These are phyloP conservation scores for Solanum chaucha DNA, from an alignment of 257 asterid species.

Conservation along the genomic window DNA sequence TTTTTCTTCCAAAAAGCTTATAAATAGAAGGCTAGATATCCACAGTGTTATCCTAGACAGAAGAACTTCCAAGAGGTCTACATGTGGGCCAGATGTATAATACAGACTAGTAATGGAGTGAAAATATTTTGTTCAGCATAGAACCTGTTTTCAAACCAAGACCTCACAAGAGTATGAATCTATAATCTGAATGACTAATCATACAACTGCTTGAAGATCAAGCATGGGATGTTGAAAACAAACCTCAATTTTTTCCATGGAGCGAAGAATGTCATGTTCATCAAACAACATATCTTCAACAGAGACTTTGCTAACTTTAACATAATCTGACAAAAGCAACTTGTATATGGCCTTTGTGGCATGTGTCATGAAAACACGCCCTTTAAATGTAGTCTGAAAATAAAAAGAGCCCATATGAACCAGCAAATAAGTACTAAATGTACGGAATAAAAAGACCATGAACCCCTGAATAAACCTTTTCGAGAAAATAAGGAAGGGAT, in stretches of 20 bases:
- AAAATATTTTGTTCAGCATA: background rate
- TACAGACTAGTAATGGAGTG: background rate
- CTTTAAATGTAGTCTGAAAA: conserved; percentile 77
- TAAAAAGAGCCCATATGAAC: conserved; percentile 1
- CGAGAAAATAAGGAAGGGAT: conserved; percentile 93
- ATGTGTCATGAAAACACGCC: conserved; percentile 95
- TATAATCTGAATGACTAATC: background rate
- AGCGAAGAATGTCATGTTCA: conserved; percentile 67
- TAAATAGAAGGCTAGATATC: background rate
- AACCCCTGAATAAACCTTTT: conserved; percentile 49
- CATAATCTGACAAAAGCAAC: conserved; percentile 82
- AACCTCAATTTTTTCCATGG: conserved; percentile 98
- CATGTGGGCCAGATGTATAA: background rate
- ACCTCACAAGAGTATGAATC: background rate
- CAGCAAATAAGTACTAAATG: background rate
- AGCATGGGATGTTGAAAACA: conserved; percentile 4
- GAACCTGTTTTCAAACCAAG: background rate
- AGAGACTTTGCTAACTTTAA: conserved; percentile 97
- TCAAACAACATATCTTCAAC: conserved; percentile 91
- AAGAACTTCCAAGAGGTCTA: background rate
- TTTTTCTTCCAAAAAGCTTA: background rate
- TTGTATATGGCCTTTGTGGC: conserved; percentile 96
- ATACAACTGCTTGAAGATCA: background rate
- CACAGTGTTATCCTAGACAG: background rate
- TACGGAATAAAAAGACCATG: background rate